Evolutionary conservation across 106 monocot genomes (phyloP), one percentile per base, ranked within the genome.

Genomic region (Phalaenopsis aphrodite): DNA sequence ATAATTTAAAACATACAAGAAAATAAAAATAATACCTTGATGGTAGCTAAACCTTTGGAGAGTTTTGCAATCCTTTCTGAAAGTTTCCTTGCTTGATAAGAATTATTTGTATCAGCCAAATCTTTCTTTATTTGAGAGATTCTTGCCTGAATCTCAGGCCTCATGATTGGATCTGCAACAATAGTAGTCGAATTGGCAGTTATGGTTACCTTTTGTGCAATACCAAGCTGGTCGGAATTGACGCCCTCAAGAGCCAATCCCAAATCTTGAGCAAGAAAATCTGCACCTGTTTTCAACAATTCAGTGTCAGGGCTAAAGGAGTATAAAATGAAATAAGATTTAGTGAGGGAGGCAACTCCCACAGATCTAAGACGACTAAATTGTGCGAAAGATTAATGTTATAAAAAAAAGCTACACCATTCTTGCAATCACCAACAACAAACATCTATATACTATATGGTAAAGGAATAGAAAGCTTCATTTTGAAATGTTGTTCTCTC

Each of bases 51-150:
- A 79, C 99, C 99, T 79, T 93, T 84, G 45, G 88, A 85, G 48
- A 99, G 95, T 77, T 99, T 99, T 46, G 99, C 99, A 46, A 99
- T 87, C 83, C 99, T 88, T 79, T 95, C 91, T 72, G 91, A 86
- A n/a, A 99, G 93, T 75, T 88, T 99, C 77, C 73, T 82, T 80
- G 89, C 88, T 37, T 86, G 84, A 42, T 91, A 90, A 46, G 81
- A 55, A 80, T 89, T 94, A 66, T 90, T 88, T 14, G 85, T 83
- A 82, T 87, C 86, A 78, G 82, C 83, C 78, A 99, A 80, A 80
- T 95, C 99, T 86, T 89, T 99, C 81, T 99, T 99, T 81, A 99
- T 85, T 83, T 99, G 95, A 56, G 86, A 81, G 84, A 99, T 90
- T 91, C 99, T 91, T 72, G 99, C 99, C 52, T 91, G 88, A 68